phyloP scores from a whole-genome alignment of 257 asterid genomes.

The Plantago ovata region DNA sequence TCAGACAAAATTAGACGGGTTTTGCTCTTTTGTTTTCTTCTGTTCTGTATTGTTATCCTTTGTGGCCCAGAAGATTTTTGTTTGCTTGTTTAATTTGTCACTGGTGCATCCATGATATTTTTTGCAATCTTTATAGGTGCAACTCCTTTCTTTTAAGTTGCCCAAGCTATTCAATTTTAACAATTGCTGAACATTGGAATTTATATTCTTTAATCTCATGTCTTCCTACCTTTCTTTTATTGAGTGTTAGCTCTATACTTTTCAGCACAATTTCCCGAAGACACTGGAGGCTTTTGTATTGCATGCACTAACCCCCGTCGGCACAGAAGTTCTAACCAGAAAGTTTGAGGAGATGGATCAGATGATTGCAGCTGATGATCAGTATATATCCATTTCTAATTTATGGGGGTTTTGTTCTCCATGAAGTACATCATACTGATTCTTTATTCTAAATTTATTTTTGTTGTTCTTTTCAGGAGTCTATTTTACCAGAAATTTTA shows the following conservation, averaged over 20 bases:
- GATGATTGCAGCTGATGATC: conserved; percentile 47
- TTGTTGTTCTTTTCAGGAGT: conserved; percentile 44
- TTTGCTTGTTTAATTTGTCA: conserved; percentile 44
- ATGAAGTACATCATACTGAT: conserved; percentile 15
- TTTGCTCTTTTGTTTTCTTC: conserved; percentile 53
- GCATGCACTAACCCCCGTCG: conserved; percentile 86
- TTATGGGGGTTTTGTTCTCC: conserved; percentile 24
- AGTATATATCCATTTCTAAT: conserved; percentile 26
- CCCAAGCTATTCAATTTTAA: conserved; percentile 13
- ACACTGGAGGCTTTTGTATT: conserved; percentile 82
- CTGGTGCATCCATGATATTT: conserved; percentile 30
- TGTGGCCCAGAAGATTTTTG: conserved; percentile 53
- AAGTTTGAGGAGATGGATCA: conserved; percentile 90
- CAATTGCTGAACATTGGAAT: conserved; percentile 15
- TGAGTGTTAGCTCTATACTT: conserved; percentile 25
- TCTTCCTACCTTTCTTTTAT: conserved; percentile 18
- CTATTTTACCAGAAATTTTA: conserved; percentile 67
- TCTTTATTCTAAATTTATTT: conserved; percentile 1
- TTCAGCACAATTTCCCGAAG: conserved; percentile 87
- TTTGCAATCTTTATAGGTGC: conserved; percentile 12
- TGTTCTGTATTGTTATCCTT: conserved; percentile 49
- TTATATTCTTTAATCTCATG: conserved; percentile 10
- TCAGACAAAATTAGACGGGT: conserved; percentile 33
- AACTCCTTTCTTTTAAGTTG: conserved; percentile 16
- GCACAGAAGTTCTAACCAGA: conserved; percentile 78